Conservation (phyloP, 306 rosid genomes). For the Vigna nakashimae region DNA sequence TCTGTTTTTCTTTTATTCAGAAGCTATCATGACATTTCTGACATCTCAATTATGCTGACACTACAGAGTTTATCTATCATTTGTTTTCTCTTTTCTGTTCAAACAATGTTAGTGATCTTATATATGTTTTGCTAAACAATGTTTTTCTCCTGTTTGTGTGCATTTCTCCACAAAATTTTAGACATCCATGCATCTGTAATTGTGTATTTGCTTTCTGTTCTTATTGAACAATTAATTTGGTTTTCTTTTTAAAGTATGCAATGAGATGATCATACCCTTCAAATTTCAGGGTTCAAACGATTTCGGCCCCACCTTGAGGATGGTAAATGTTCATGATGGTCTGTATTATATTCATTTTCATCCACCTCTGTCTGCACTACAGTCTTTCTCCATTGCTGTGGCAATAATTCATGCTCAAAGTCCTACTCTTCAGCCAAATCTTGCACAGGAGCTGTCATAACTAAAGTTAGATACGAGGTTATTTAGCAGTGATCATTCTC, state of each 20-base stretch:
- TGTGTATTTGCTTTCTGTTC: not conserved
- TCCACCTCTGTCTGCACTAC: conserved; percentile 68
- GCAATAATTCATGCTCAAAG: conserved; percentile 77
- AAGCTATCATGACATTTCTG: no score
- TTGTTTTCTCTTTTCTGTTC: not conserved
- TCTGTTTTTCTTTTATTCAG: no score
- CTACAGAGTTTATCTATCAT: no score
- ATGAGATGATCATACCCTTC: conserved; percentile 31
- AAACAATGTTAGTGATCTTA: conserved; percentile 18
- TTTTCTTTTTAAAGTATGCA: not conserved
- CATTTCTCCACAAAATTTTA: conserved; percentile 9
- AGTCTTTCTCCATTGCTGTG: conserved; percentile 88
- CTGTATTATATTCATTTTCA: conserved; percentile 79
- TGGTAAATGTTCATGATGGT: conserved; percentile 77
- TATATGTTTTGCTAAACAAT: not conserved
- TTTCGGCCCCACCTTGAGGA: conserved; percentile 71
- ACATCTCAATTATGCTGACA: no score
- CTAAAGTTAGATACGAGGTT: conserved; percentile 50
- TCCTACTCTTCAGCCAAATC: conserved; percentile 69
- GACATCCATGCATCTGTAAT: not conserved
- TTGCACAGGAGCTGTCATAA: conserved; percentile 53
- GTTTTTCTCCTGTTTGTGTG: not conserved
- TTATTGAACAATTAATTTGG: conserved; percentile 13
- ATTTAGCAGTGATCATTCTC: conserved; percentile 49
- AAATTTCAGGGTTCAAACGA: conserved; percentile 59